These are phyloP conservation scores for Zoysia matrella DNA, from an alignment of 202 grass and related monocot genomes.

Conservation along the genomic window DNA sequence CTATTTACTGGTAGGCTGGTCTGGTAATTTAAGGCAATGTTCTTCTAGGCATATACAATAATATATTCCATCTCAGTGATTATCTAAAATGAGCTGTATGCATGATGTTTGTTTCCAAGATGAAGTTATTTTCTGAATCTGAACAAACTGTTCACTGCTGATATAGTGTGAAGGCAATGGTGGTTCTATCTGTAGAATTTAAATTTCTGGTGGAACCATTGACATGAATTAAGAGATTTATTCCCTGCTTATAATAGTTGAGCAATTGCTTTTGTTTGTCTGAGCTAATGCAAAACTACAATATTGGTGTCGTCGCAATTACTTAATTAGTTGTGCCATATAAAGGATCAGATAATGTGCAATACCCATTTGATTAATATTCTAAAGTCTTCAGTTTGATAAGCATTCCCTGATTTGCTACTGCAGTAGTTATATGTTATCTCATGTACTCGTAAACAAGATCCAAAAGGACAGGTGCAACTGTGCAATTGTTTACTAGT, in stretches of 20 bases:
- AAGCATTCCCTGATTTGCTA: conserved; percentile 13
- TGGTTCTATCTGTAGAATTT: background rate
- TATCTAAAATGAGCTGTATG: conserved; percentile 6
- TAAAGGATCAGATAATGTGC: conserved; percentile 4
- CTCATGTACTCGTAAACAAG: background rate
- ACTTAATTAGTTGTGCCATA: background rate
- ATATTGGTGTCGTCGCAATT: background rate
- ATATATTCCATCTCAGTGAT: background rate
- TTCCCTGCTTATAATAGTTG: background rate
- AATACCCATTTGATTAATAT: background rate
- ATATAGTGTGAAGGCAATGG: conserved; percentile 7
- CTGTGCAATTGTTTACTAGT: background rate
- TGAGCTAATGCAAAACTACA: background rate
- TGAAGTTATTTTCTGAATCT: background rate
- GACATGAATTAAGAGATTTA: background rate
- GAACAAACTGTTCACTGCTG: background rate
- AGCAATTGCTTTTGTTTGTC: background rate
- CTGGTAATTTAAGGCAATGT: background rate
- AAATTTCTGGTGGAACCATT: background rate
- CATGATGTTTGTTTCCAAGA: conserved; percentile 4
- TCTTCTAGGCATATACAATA: background rate
- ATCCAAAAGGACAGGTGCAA: background rate
- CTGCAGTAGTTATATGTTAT: background rate
- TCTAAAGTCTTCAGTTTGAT: background rate
- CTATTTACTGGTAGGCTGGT: background rate